phyloP scores from a whole-genome alignment of 495 filamentous ascomycete genomes.

The Viridothelium virens region DNA sequence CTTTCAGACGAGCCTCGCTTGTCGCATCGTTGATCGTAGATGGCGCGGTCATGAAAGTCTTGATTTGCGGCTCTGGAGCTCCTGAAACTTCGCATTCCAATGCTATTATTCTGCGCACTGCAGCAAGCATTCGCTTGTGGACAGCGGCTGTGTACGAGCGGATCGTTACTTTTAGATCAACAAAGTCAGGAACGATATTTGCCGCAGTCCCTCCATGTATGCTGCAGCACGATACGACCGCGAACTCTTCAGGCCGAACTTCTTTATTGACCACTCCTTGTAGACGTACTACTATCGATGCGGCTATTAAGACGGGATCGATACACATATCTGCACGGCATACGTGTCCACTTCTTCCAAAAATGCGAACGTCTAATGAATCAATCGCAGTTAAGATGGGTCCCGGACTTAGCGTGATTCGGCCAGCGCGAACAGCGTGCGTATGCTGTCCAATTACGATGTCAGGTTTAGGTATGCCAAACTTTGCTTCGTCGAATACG shows the following conservation, averaged over 20 bases:
- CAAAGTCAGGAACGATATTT: conserved; percentile 46
- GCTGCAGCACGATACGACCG: conserved; percentile 46
- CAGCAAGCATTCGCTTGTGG: background rate
- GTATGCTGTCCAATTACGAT: conserved; percentile 48
- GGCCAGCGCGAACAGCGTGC: conserved; percentile 41
- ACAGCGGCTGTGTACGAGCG: conserved; percentile 33
- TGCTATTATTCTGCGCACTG: background rate
- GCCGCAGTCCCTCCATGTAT: conserved; percentile 47
- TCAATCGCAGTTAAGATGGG: conserved; percentile 25
- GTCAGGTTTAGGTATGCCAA: conserved; percentile 44
- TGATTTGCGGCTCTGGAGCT: background rate
- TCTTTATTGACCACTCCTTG: conserved; percentile 48
- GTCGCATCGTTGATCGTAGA: background rate
- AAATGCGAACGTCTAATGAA: conserved; percentile 46
- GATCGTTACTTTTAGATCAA: conserved; percentile 44
- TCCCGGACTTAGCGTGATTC: conserved; percentile 4
- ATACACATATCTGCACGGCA: conserved; percentile 45
- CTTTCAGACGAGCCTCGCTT: background rate
- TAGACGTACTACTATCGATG: conserved; percentile 42
- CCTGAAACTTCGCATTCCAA: background rate
- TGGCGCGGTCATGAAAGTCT: background rate
- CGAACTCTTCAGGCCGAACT: conserved; percentile 41
- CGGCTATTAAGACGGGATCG: conserved; percentile 46
- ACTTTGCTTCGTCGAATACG: conserved; percentile 31
- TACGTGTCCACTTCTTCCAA: conserved; percentile 47